These are phyloP conservation scores for Coemansia sp. DNA, from an alignment of 192 early-diverging fungal genomes.

Conservation along the genomic window DNA sequence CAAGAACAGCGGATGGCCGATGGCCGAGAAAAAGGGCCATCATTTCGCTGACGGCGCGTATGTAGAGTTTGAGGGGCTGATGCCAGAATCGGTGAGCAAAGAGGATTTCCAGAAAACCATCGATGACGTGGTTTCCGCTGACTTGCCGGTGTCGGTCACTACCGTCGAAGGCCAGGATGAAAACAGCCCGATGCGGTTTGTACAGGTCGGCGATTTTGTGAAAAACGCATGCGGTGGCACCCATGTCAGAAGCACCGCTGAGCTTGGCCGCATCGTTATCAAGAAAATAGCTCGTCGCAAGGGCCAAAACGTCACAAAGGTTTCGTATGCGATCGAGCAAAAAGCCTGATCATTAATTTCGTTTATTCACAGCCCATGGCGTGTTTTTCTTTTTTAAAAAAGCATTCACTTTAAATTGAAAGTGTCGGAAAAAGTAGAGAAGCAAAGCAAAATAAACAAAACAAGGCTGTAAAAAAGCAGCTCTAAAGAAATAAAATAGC, in stretches of 20 bases:
- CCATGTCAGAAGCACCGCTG: constrained; percentile 16
- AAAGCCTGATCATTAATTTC: too few species aligned
- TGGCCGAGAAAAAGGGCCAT: constrained; percentile 29
- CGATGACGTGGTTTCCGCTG: constrained; percentile 1
- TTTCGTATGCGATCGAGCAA: constrained; percentile 15
- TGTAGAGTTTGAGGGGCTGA: constrained; percentile 27
- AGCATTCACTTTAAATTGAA: too few species aligned
- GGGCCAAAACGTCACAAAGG: constrained; percentile 23
- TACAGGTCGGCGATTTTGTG: constrained; percentile 17
- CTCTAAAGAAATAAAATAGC: too few species aligned
- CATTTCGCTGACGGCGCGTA: constrained; percentile 34
- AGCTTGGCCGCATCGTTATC: constrained; percentile 18
- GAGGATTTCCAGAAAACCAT: constrained; percentile 11
- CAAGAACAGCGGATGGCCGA: constrained; percentile 10
- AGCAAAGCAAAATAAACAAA: background rate
- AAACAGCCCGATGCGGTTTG: background rate
- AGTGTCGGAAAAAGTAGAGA: too few species aligned
- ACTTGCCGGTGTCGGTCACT: constrained; percentile 5
- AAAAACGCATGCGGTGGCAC: constrained; percentile 30
- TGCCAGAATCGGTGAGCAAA: constrained; percentile 4
- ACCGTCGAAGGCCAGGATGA: background rate
- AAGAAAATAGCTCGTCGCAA: constrained; percentile 21
- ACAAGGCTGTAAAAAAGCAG: too few species aligned
- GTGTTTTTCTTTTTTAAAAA: too few species aligned
- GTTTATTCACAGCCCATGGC: too few species aligned